Evolutionary conservation across 352 stramenopile species (phyloP).

Genomic region (Thalassiosira mediterranea): DNA sequence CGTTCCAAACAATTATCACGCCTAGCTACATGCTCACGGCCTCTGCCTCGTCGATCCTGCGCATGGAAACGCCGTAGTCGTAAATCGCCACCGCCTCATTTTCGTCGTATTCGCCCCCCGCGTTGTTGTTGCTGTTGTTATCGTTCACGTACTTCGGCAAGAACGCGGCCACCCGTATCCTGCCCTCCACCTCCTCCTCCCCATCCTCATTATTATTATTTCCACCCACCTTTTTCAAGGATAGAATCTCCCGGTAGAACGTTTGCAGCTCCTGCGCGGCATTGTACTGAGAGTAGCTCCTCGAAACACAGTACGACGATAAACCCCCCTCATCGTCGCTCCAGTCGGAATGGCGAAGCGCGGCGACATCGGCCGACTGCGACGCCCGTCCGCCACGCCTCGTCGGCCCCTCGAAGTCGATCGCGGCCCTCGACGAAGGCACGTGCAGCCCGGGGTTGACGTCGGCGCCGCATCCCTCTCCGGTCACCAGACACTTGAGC

Average conservation of each 20-base stretch:
- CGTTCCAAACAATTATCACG: too few relatives aligned
- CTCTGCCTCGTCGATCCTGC: slow-evolving; percentile 19
- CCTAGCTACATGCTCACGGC: too few relatives aligned
- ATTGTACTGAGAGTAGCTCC: slow-evolving; percentile 51
- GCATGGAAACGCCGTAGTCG: slow-evolving; percentile 26
- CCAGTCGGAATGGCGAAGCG: slow-evolving; percentile 2
- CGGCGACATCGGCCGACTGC: slow-evolving; percentile 35
- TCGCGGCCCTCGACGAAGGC: slow-evolving; percentile 12
- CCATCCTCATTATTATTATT: slow-evolving; percentile 16
- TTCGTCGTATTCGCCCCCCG: slow-evolving; percentile 13
- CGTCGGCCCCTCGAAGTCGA: slow-evolving; percentile 49
- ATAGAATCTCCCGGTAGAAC: slow-evolving; percentile 35
- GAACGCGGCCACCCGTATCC: slow-evolving; percentile 32
- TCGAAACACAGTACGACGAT: slow-evolving; percentile 5
- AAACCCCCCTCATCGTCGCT: too few relatives aligned
- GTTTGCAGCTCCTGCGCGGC: slow-evolving; percentile 42
- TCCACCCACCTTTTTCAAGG: slow-evolving; percentile 25
- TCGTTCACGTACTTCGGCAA: slow-evolving; percentile 30
- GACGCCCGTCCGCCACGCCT: slow-evolving; percentile 10
- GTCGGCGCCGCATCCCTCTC: slow-evolving; percentile 31
- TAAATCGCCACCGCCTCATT: slow-evolving; percentile 35
- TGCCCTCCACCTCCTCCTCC: slow-evolving; percentile 12
- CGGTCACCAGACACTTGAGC: slow-evolving; percentile 45
- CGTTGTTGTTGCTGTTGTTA: slow-evolving; percentile 1
- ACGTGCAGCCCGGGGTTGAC: slow-evolving; percentile 38